Conservation (phyloP, 129 eudicot species). For the Escallonia herrerae region DNA sequence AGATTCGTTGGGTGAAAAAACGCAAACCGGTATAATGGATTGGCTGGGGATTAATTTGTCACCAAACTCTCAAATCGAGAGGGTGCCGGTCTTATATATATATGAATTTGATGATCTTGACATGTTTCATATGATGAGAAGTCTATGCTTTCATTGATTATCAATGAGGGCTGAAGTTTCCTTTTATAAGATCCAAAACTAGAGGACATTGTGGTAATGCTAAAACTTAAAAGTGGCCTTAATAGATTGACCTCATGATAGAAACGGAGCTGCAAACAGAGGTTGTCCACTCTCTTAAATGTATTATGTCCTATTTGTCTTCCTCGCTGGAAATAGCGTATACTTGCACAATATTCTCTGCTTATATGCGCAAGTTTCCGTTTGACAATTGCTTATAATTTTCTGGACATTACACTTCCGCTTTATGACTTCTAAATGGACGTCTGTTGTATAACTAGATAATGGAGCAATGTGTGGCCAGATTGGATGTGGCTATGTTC, state of each 20-base stretch:
- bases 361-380: background rate
- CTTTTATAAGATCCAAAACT: no score
- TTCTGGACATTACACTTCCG: background rate
- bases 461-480: conserved; percentile 72
- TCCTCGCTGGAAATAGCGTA: background rate
- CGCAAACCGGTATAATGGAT: background rate
- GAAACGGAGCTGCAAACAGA: no score
- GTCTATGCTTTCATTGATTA: no score
- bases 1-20: background rate
- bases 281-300: no score
- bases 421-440: background rate
- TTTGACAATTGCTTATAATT: background rate
- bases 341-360: background rate
- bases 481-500: conserved; percentile 91
- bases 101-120: background rate
- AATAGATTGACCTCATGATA: no score
- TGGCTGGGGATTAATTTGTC: background rate
- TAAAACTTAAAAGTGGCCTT: no score
- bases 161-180: no score
- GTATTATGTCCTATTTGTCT: background rate
- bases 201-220: no score
- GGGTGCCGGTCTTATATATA: background rate
- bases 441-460: conserved; percentile 36
- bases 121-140: background rate
- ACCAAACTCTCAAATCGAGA: background rate